Conservation (phyloP, 495 filamentous ascomycete species). For the Aspergillus incahuasiensis region DNA sequence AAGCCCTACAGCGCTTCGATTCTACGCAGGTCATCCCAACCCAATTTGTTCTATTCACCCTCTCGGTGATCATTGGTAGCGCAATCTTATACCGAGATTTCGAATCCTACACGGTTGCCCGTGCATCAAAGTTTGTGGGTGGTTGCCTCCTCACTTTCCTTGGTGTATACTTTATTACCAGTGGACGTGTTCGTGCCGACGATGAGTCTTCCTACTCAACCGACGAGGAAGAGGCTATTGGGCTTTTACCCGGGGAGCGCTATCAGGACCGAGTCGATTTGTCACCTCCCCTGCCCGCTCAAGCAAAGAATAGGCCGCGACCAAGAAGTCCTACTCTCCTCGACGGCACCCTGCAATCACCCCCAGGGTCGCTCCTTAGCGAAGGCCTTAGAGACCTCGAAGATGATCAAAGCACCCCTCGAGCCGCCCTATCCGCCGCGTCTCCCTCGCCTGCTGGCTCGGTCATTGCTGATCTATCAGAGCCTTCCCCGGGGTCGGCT, state of each 20-base stretch:
- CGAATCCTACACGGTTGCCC: conserved; percentile 63
- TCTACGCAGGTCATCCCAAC: conserved; percentile 96
- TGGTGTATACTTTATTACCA: conserved; percentile 92
- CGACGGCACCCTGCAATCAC: conserved; percentile 23
- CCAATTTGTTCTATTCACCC: conserved; percentile 93
- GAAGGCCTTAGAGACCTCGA: conserved; percentile 32
- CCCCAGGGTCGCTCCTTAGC: conserved; percentile 33
- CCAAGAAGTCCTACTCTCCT: conserved; percentile 16
- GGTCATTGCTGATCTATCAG: conserved; percentile 26
- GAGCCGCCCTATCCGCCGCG: conserved; percentile 30
- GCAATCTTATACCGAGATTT: conserved; percentile 93
- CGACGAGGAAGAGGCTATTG: conserved; percentile 47
- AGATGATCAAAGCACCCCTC: conserved; percentile 31
- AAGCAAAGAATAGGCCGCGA: conserved; percentile 18
- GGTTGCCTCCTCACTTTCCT: conserved; percentile 89
- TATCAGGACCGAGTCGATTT: conserved; percentile 39
- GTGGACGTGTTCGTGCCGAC: conserved; percentile 42
- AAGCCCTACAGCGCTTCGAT: conserved; percentile 89
- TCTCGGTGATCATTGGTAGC: conserved; percentile 91
- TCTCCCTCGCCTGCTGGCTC: conserved; percentile 34
- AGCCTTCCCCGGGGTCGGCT: conserved; percentile 27
- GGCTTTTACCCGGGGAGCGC: conserved; percentile 38
- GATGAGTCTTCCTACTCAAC: conserved; percentile 43
- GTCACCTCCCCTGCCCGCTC: conserved; percentile 25
- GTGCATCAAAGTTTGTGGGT: conserved; percentile 77